Evolutionary conservation across 331 rosid genomes (phyloP).

Genomic region (Cydonia oblonga): DNA sequence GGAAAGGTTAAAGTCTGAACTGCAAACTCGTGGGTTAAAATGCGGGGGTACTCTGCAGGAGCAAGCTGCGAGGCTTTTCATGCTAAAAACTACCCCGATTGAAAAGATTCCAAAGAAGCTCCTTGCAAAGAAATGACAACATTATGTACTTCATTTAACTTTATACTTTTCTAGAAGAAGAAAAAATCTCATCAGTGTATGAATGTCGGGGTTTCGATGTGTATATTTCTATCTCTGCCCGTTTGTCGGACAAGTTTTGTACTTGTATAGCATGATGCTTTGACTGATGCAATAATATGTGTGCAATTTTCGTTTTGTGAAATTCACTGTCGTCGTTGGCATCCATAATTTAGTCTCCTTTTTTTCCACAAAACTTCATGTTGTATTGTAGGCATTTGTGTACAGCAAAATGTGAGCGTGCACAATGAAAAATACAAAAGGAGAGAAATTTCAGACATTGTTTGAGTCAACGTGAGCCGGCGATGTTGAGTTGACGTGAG

Average conservation of each 20-base stretch:
- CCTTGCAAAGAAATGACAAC: conserved; percentile 59
- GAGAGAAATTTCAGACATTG: too few species aligned
- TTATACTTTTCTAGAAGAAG: not conserved
- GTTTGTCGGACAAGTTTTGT: not conserved
- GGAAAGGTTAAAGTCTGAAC: conserved; percentile 70
- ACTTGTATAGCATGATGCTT: not conserved
- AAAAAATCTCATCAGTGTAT: not conserved
- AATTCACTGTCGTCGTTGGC: not conserved
- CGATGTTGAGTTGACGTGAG: not conserved
- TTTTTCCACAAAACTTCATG: not conserved
- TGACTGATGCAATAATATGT: not conserved
- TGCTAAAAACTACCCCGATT: conserved; percentile 63
- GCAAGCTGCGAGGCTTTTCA: conserved; percentile 88
- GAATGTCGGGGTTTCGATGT: not conserved
- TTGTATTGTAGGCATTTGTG: not conserved
- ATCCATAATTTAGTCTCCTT: not conserved
- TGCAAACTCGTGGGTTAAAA: conserved; percentile 68
- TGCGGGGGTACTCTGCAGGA: conserved; percentile 87
- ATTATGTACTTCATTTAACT: not conserved
- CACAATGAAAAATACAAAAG: too few species aligned
- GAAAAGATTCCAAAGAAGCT: conserved; percentile 83
- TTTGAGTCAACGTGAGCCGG: conserved; percentile 25
- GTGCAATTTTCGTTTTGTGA: not conserved
- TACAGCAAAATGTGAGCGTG: too few species aligned
- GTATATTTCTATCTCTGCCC: conserved; percentile 1